Percentiles rank a stretch among this genome's conserved stretches.
These are phyloP conservation scores for Exophiala bonariae DNA, from an alignment of 2,329 filamentous ascomycete genomes.

Conservation along the genomic window DNA sequence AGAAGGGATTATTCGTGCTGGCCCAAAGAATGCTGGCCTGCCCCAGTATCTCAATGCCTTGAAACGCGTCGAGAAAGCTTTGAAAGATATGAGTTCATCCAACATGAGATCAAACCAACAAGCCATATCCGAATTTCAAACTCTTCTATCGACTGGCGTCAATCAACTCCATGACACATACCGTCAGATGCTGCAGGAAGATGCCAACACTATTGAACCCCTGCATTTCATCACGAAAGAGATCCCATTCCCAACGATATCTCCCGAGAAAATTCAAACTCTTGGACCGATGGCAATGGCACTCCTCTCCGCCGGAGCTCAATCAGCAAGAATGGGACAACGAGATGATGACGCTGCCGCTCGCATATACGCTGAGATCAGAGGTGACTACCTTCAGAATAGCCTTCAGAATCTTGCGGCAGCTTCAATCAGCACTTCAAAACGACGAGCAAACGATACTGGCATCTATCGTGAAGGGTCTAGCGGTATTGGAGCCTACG, in stretches of 20 bases:
- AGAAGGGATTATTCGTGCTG: slow-evolving; percentile 84
- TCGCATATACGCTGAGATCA: slow-evolving; percentile 79
- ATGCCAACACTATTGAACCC: slow-evolving; percentile 79
- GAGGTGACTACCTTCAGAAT: slow-evolving; percentile 80
- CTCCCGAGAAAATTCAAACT: slow-evolving; percentile 72
- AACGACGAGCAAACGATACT: slow-evolving; percentile 67
- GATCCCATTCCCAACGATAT: slow-evolving; percentile 75
- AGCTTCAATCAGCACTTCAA: slow-evolving; percentile 79
- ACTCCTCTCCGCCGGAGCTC: slow-evolving; percentile 62
- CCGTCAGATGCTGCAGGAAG: slow-evolving; percentile 74
- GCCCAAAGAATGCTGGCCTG: slow-evolving; percentile 80
- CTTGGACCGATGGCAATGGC: slow-evolving; percentile 78
- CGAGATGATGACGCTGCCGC: slow-evolving; percentile 69
- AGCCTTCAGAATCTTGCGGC: slow-evolving; percentile 84
- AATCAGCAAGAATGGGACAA: slow-evolving; percentile 48
- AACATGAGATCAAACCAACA: slow-evolving; percentile 91
- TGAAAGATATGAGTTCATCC: slow-evolving; percentile 81
- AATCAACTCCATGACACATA: slow-evolving; percentile 83
- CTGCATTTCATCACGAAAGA: slow-evolving; percentile 90
- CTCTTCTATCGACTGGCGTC: slow-evolving; percentile 75
- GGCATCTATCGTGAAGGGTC: slow-evolving; percentile 84
- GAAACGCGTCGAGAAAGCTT: slow-evolving; percentile 82
- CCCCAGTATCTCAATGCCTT: slow-evolving; percentile 84
- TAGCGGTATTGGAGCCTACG: slow-evolving; percentile 89
- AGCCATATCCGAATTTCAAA: slow-evolving; percentile 76